These are phyloP conservation scores for Bondarzewia mesenterica DNA, from an alignment of 1,284 basidiomycete species.

Conservation along the genomic window DNA sequence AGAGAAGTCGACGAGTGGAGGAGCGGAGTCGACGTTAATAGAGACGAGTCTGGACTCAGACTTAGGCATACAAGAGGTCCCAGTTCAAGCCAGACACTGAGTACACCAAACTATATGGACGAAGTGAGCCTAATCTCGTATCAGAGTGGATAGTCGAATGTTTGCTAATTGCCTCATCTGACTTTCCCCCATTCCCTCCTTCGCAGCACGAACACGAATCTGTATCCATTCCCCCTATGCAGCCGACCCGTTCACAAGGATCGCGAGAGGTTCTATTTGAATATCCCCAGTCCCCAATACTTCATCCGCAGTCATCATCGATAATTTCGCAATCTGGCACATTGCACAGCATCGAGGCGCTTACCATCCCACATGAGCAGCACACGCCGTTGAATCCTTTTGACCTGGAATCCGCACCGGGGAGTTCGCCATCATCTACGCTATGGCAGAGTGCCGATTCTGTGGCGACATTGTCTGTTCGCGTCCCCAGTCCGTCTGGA, in stretches of 20 bases:
- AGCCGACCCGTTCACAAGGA: neutral
- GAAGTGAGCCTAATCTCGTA: neutral
- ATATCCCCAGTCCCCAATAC: neutral
- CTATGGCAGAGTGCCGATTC: neutral
- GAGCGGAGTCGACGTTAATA: slow-evolving; percentile 11
- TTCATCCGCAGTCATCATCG: neutral
- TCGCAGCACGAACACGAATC: neutral
- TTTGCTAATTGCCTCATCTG: neutral
- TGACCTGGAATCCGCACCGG: too few species aligned
- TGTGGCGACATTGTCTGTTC: neutral
- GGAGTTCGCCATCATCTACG: neutral
- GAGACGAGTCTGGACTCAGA: slow-evolving; percentile 8
- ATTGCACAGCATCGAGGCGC: neutral
- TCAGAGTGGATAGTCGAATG: neutral
- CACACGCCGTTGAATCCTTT: neutral
- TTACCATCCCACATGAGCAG: neutral
- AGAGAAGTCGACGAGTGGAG: slow-evolving; percentile 50
- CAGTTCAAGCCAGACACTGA: neutral
- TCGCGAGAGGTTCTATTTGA: neutral
- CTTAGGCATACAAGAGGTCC: slow-evolving; percentile 5
- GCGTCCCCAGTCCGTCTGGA: neutral
- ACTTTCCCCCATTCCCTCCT: neutral
- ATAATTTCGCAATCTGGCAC: neutral
- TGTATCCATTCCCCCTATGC: neutral
- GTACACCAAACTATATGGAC: slow-evolving; percentile 1